Base-by-base conservation (phyloP, 352 stramenopile genomes). In the Blastocystis sp. region DNA sequence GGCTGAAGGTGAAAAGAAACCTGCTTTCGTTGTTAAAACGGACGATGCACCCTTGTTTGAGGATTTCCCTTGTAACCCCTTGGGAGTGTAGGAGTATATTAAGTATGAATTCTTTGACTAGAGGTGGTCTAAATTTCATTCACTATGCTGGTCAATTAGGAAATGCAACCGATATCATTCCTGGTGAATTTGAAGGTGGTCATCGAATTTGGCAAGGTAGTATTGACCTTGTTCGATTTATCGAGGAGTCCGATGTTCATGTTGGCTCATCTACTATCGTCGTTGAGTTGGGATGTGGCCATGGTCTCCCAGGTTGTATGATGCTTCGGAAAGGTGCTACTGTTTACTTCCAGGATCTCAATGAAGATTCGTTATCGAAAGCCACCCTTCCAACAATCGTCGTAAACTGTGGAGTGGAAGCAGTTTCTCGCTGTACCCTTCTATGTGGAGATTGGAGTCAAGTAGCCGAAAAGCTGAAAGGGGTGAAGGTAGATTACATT, bases 291-390 rank as follows among this genome's bases (percentile, higher is more conserved):
- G 73, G 73, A 53, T 84, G 73, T 42, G 73, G 73, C 1, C 73
- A 84, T 57, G 73, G 73, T 53, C 73, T 84, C 44, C 73, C 73
- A 24, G 73, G 73, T 13, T 84, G 42, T n/a, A 37, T 68, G 53
- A 37, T 84, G 22, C 73, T 84, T 19, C 73, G 73, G n/a, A 64
- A 68, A 27, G 73, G 73, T 53, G 73, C 73, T 13, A 58, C 13
- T 9, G 73, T 84, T 37, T 84, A 84, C 27, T 84, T 84, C 73
- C 73, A 84, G 73, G 73, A 84, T 44, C 54, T 68, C 22, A 84
- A 84, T 37, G 53, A 68, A 24, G 73, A 84, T 42, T 66, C 73
- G 0, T 40, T 84, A 19, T 22, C 33, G 11, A 84, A 84, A 40
- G 73, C 73, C 1, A 84, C 73, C 4, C 17, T 84, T 42, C 73